Conservation (phyloP, 1,139 yeast species). For the Debaryomycetaceae sp. region DNA sequence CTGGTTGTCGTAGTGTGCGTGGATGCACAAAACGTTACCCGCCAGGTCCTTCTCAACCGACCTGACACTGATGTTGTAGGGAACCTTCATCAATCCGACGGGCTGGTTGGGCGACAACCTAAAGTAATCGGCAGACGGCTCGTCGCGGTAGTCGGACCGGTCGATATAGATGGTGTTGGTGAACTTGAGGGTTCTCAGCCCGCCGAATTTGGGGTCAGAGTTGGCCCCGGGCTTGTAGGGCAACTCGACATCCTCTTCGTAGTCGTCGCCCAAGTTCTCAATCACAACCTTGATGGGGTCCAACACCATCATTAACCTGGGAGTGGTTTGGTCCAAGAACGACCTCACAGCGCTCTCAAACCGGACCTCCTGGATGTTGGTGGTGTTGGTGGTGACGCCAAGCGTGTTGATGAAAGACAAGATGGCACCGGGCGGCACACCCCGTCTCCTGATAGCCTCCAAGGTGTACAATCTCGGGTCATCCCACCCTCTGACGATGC, state of each 20-base stretch:
- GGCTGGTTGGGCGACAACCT: constrained; percentile 92
- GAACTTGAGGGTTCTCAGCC: constrained; percentile 74
- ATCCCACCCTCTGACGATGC: constrained; percentile 92
- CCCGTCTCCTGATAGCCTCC: constrained; percentile 94
- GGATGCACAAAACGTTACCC: constrained; percentile 67
- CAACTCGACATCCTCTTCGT: constrained; percentile 62
- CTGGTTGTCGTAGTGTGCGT: constrained; percentile 73
- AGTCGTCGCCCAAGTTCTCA: constrained; percentile 77
- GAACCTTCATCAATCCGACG: constrained; percentile 94
- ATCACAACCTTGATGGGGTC: constrained; percentile 82
- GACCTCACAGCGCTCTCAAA: constrained; percentile 87
- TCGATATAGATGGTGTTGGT: constrained; percentile 79
- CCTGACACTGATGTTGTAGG: constrained; percentile 73
- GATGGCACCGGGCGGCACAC: constrained; percentile 99
- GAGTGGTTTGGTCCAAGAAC: constrained; percentile 85
- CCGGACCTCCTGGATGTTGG: constrained; percentile 85
- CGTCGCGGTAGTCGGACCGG: constrained; percentile 78
- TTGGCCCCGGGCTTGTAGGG: constrained; percentile 87
- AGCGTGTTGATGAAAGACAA: constrained; percentile 87
- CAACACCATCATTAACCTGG: constrained; percentile 89
- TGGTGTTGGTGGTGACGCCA: constrained; percentile 92
- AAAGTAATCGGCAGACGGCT: constrained; percentile 62
- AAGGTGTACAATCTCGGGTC: constrained; percentile 95
- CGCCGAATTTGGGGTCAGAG: constrained; percentile 64
- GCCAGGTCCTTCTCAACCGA: constrained; percentile 57